Evolutionary conservation across 2,329 filamentous ascomycete genomes (phyloP), one percentile per base, ranked within the genome.

Genomic region (Colletotrichum sp.): DNA sequence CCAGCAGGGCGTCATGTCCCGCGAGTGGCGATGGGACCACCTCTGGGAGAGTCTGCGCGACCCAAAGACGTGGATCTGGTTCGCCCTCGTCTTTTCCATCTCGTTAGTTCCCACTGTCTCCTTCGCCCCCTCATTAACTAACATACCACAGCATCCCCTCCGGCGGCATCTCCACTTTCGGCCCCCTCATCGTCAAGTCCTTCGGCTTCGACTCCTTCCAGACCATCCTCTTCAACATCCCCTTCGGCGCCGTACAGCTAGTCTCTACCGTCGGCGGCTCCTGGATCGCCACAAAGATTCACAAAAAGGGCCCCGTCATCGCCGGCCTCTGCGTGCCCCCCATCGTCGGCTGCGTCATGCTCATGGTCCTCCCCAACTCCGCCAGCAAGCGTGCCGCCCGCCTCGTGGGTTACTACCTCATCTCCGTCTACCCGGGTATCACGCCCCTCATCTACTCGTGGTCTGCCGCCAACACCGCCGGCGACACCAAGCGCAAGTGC

Each of bases 401-500:
- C 4, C 84, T 93, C 2, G 87, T 87, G 1, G 91, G 90, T 1
- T 92, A 92, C 79, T 92, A 91, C 73, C 84, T 92, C 57, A 90
- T 92, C 55, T 92, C 90, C 0, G 88, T 92, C 9, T 92, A 92
- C 68, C 90, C 91, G 0, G 92, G 80, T 10, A 85, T 87, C 36
- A 75, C 90, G 3, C 91, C 90, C 0, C 82, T 92, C 69, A 88
- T 92, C 26, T 91, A 90, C 79, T 88, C 88, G 0, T 91, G 89
- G 89, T 88, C 87, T 0, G 88, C 88, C 0, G 89, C 90, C 67
- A 92, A 92, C 77, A 91, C 92, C 0, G 92, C 87, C 3, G 92
- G 92, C 1, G 92, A 94, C 75, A 94, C 92, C 0, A 94, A 94
- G 81, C 89, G 91, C 76, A 94, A 94, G 80, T 88, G 91, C 3